Conservation (phyloP, 2,329 filamentous ascomycete species). For the Pezicula carpinea region DNA sequence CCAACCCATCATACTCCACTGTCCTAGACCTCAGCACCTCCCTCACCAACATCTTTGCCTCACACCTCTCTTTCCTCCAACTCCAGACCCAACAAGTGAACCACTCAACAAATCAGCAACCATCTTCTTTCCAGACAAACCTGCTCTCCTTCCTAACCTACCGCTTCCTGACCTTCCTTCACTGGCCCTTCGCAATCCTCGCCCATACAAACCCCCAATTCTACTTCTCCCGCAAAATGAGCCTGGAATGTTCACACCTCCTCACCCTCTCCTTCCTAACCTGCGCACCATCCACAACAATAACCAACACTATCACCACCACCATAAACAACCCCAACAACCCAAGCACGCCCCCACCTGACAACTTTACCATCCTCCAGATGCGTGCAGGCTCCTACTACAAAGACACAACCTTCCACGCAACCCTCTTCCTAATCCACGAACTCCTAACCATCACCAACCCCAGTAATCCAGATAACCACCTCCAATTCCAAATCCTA, state of each 20-base stretch:
- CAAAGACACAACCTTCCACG: too few species aligned
- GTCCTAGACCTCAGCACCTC: constrained; percentile 41
- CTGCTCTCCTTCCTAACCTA: constrained; percentile 45
- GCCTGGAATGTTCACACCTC: too few species aligned
- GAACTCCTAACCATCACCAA: too few species aligned
- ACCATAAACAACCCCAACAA: constrained; percentile 12
- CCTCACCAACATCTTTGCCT: constrained; percentile 26
- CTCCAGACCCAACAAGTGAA: not conserved
- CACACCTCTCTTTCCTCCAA: not conserved
- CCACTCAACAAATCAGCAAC: not conserved
- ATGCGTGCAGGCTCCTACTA: too few species aligned
- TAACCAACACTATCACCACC: not conserved
- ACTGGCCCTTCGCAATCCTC: constrained; percentile 40
- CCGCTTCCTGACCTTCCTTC: constrained; percentile 48
- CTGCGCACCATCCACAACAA: constrained; percentile 1
- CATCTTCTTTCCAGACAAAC: constrained; percentile 36
- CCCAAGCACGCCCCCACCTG: too few species aligned
- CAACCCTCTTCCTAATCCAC: too few species aligned
- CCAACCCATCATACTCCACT: constrained; percentile 38
- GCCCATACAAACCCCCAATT: constrained; percentile 38
- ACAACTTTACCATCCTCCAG: too few species aligned
- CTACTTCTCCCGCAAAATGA: constrained; percentile 41
- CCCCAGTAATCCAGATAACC: too few species aligned
- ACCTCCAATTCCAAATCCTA: too few species aligned
- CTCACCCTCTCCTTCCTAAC: constrained; percentile 29